A percentile compares a stretch with the other conserved stretches of the same genome.
phyloP scores from a whole-genome alignment of 768 basidiomycete species.

The Amanita phalloides region DNA sequence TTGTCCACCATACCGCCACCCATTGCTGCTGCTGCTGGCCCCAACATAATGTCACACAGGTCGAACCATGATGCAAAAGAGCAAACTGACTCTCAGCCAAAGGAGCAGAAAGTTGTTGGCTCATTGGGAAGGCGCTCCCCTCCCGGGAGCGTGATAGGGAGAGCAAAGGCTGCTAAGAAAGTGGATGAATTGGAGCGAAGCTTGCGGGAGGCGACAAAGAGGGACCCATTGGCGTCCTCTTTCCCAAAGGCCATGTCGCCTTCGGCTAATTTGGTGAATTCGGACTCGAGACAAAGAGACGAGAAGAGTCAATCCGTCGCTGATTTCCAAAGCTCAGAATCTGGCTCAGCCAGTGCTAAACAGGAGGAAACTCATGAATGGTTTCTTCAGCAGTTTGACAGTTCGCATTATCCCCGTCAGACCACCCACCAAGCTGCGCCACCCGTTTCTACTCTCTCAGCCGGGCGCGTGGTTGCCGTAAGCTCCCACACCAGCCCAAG shows the following conservation, averaged over 20 bases:
- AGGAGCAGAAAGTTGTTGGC: slow-evolving; percentile 17
- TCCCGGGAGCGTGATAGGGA: slow-evolving; percentile 35
- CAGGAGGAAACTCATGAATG: slow-evolving; percentile 52
- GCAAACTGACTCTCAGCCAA: slow-evolving; percentile 1
- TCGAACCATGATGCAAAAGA: not conserved
- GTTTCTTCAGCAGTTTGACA: slow-evolving; percentile 36
- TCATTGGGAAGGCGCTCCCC: slow-evolving; percentile 31
- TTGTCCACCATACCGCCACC: slow-evolving; percentile 7
- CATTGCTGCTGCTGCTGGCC: slow-evolving; percentile 7
- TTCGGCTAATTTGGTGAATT: not conserved
- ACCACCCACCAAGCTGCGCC: not conserved
- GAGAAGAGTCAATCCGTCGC: not conserved
- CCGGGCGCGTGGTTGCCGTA: not conserved
- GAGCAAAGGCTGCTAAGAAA: slow-evolving; percentile 35
- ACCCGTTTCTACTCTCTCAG: not conserved
- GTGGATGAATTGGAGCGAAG: slow-evolving; percentile 20
- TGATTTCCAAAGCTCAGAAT: not conserved
- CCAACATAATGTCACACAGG: slow-evolving; percentile 4
- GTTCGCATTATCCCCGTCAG: slow-evolving; percentile 5
- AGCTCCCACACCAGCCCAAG: not conserved
- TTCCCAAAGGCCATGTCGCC: not conserved
- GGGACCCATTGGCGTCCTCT: not conserved
- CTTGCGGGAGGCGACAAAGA: slow-evolving; percentile 1
- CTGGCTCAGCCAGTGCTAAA: slow-evolving; percentile 11
- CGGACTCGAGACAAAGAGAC: not conserved